These are phyloP conservation scores for Verticillium klebahnii DNA, from an alignment of 2,329 filamentous ascomycete species.

Conservation along the genomic window DNA sequence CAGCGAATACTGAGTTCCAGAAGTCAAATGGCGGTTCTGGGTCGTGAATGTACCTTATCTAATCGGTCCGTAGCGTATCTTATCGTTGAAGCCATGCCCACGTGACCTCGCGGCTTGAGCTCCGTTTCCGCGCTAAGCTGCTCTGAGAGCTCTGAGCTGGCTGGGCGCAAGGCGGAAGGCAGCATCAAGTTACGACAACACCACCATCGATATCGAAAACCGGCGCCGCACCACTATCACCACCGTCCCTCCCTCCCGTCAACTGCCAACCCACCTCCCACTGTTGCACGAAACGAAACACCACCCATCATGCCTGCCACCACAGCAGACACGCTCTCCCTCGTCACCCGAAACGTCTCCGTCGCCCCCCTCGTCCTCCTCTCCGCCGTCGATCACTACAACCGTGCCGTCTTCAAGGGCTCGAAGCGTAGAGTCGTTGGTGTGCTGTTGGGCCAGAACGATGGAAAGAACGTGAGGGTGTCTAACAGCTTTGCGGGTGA, in stretches of 20 bases:
- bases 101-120: conserved; percentile 14
- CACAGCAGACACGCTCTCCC: conserved; percentile 91
- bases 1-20: no score
- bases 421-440: conserved; percentile 85
- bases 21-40: not conserved
- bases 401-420: conserved; percentile 83
- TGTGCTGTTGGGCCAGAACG: conserved; percentile 90
- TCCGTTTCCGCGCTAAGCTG: conserved; percentile 10
- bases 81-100: not conserved
- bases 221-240: conserved; percentile 3
- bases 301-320: conserved; percentile 77
- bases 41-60: not conserved
- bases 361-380: conserved; percentile 97
- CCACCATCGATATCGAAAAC: conserved; percentile 7
- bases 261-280: conserved; percentile 11
- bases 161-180: conserved; percentile 16
- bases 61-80: not conserved
- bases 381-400: conserved; percentile 97
- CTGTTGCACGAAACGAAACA: not conserved
- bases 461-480: conserved; percentile 91
- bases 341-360: conserved; percentile 91
- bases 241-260: conserved; percentile 6
- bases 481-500: conserved; percentile 98
- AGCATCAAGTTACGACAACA: conserved; percentile 19
- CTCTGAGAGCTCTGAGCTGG: conserved; percentile 5